These are phyloP conservation scores for Yamadazyma songkhlaensis DNA, from an alignment of 1,139 yeast species.

Conservation along the genomic window DNA sequence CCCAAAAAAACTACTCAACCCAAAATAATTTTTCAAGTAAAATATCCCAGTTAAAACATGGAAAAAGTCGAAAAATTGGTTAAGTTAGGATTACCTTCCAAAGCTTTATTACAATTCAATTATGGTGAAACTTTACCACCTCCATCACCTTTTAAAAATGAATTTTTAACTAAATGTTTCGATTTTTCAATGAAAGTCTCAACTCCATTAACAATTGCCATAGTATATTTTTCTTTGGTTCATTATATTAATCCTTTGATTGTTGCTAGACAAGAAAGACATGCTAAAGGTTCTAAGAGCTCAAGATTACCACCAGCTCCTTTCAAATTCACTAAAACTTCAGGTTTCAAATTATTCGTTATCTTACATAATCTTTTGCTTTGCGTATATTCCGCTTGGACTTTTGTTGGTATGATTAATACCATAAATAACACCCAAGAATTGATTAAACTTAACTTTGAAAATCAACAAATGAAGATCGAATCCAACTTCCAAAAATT, in stretches of 20 bases:
- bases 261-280: slow-evolving; percentile 32
- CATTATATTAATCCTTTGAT: slow-evolving; percentile 51
- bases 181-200: slow-evolving; percentile 33
- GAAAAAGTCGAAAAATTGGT: slow-evolving; percentile 17
- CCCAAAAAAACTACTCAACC: slow-evolving; percentile 1
- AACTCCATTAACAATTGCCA: slow-evolving; percentile 59
- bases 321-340: slow-evolving; percentile 43
- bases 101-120: slow-evolving; percentile 32
- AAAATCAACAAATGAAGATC: slow-evolving; percentile 11
- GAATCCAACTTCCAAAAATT: slow-evolving; percentile 20
- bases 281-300: slow-evolving; percentile 18
- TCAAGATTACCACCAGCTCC: slow-evolving; percentile 55
- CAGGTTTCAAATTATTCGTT: slow-evolving; percentile 53
- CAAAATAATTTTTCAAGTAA: slow-evolving; percentile 1
- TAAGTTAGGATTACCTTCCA: slow-evolving; percentile 37
- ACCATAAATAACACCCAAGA: slow-evolving; percentile 43
- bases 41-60: background rate
- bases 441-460: slow-evolving; percentile 19
- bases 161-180: slow-evolving; percentile 25
- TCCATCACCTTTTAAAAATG: slow-evolving; percentile 34
- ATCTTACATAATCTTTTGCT: slow-evolving; percentile 60
- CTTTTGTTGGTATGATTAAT: slow-evolving; percentile 63
- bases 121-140: slow-evolving; percentile 32
- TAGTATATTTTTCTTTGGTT: slow-evolving; percentile 57
- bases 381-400: slow-evolving; percentile 69